phyloP scores from a whole-genome alignment of 768 basidiomycete genomes.

The Amanita thiersii region DNA sequence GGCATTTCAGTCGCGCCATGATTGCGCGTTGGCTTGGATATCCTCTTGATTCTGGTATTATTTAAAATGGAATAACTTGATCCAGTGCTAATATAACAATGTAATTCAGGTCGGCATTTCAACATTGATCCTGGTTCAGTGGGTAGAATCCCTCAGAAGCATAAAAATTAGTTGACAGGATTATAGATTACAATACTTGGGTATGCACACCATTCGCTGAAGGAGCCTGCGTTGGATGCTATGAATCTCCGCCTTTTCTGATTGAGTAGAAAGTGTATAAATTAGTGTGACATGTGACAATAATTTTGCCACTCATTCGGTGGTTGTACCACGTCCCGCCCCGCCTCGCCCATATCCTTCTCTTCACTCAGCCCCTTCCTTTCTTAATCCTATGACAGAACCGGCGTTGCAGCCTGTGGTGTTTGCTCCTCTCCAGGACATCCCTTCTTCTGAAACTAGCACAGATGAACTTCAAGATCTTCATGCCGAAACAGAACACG shows the following conservation, averaged over 20 bases:
- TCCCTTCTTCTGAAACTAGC: not conserved
- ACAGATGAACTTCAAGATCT: not conserved
- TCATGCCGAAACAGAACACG: conserved; percentile 31
- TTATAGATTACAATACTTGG: conserved; percentile 66
- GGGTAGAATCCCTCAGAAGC: conserved; percentile 41
- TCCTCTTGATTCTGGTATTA: conserved; percentile 47
- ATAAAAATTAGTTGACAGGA: not conserved
- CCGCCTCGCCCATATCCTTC: not conserved
- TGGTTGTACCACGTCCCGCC: not conserved
- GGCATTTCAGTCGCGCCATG: conserved; percentile 70
- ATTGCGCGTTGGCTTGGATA: conserved; percentile 80
- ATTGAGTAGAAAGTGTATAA: conserved; percentile 18
- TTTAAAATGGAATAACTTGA: not conserved
- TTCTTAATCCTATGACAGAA: conserved; percentile 3
- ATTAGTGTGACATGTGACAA: conserved; percentile 5
- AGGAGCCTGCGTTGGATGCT: conserved; percentile 70
- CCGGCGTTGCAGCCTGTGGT: no score
- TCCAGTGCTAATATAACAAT: not conserved
- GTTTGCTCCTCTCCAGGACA: not conserved
- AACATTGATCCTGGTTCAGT: conserved; percentile 77
- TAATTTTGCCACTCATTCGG: not conserved
- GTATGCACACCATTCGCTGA: conserved; percentile 76
- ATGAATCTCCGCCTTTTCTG: conserved; percentile 52
- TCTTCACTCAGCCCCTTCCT: not conserved
- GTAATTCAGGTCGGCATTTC: not conserved